phyloP scores from a whole-genome alignment of 495 filamentous ascomycete genomes.

The Xylaria sp. region DNA sequence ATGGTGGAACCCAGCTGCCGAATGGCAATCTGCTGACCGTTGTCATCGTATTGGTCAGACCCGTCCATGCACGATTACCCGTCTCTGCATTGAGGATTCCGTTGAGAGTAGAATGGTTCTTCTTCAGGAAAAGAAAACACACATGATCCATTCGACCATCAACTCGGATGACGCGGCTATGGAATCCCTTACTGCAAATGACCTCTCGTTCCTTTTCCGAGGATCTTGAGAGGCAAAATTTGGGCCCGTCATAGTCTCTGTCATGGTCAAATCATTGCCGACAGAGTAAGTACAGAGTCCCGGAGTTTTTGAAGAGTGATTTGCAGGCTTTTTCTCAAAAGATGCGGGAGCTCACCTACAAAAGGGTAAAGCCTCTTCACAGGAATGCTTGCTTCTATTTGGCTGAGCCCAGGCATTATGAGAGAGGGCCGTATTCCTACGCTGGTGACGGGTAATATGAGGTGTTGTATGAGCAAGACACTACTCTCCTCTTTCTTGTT shows the following conservation, averaged over 20 bases:
- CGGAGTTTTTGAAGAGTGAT: not conserved
- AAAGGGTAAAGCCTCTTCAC: not conserved
- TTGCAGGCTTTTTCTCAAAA: not conserved
- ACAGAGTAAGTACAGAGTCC: not conserved
- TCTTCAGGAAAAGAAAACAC: conserved; percentile 96
- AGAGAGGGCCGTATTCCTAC: not conserved
- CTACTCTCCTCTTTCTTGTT: not conserved
- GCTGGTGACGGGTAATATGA: not conserved
- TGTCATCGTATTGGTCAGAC: conserved; percentile 97
- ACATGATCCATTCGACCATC: conserved; percentile 94
- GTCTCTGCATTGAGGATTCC: conserved; percentile 92
- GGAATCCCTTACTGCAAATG: conserved; percentile 86
- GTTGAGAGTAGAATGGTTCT: conserved; percentile 94
- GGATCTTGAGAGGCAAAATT: conserved; percentile 48
- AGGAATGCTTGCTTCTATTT: not conserved
- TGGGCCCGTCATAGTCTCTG: not conserved
- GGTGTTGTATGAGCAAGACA: not conserved
- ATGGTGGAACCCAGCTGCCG: conserved; percentile 97
- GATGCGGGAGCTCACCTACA: not conserved
- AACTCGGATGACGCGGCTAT: conserved; percentile 87
- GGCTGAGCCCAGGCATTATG: conserved; percentile 9
- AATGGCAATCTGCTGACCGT: conserved; percentile 96
- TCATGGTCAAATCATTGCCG: not conserved
- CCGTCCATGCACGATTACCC: conserved; percentile 91
- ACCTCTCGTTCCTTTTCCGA: conserved; percentile 94